Percentiles rank a stretch among this genome's conserved stretches.
phyloP scores from a whole-genome alignment of 148 eudicot genomes.

The Persicaria maculosa region DNA sequence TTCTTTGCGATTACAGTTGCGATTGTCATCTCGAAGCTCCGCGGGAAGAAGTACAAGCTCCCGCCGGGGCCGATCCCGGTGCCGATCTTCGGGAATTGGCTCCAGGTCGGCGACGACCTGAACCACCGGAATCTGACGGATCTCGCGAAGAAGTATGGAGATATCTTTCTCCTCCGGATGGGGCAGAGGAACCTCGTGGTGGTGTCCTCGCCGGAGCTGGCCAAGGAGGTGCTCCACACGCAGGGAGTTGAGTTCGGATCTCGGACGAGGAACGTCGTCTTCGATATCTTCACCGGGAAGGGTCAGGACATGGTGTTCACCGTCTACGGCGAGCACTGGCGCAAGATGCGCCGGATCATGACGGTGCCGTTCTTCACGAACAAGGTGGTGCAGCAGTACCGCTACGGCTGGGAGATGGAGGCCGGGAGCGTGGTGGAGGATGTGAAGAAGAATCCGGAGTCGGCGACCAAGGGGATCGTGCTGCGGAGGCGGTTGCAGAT shows the following conservation, averaged over 20 bases:
- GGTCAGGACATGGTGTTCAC: conserved; percentile 61
- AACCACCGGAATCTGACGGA: conserved; percentile 36
- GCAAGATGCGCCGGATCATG: conserved; percentile 54
- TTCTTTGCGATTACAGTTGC: conserved; percentile 8
- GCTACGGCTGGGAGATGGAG: conserved; percentile 41
- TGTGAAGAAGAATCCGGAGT: conserved; percentile 19
- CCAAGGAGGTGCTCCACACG: conserved; percentile 38
- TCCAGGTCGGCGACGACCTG: conserved; percentile 47
- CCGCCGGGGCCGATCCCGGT: conserved; percentile 38
- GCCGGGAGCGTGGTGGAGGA: conserved; percentile 33
- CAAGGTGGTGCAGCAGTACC: conserved; percentile 39
- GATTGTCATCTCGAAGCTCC: conserved; percentile 7
- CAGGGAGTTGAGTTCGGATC: conserved; percentile 58
- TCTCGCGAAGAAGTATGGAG: conserved; percentile 30
- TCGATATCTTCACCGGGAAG: conserved; percentile 48
- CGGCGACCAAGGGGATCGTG: conserved; percentile 29
- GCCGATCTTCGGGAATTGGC: conserved; percentile 50
- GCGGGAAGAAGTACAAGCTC: conserved; percentile 16
- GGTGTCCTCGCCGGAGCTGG: conserved; percentile 42
- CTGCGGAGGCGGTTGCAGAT: conserved; percentile 41
- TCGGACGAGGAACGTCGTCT: conserved; percentile 45
- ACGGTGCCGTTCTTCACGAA: conserved; percentile 55
- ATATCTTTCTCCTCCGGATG: conserved; percentile 31
- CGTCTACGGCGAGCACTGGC: conserved; percentile 45
- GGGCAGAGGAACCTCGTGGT: conserved; percentile 42